Evolutionary conservation across 2,329 filamentous ascomycete species (phyloP), one percentile per base, ranked within the genome.

Genomic region (Corinectria fuckeliana): DNA sequence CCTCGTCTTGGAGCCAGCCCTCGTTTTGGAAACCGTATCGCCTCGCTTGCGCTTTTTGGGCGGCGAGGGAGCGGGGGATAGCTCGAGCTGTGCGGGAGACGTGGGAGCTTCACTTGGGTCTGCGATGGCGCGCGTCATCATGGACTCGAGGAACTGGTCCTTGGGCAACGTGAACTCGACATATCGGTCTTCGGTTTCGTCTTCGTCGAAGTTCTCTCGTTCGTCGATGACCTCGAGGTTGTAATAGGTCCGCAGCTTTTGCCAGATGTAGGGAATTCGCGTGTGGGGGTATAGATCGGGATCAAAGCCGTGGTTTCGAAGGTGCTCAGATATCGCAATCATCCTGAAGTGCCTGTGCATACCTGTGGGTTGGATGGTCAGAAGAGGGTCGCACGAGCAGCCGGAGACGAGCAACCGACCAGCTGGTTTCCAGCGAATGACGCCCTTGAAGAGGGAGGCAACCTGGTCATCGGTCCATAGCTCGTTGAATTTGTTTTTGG

Each of bases 391-490:
- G 25, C 39, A n/a, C 18, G 16, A 45, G 10, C 16, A 16, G 14
- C 5, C 23, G 3, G 10, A 23, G 25, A 13, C 16, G 8, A 34
- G 39, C 44, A 20, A 28, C 73, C 66, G 73, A 92, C 93, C 94
- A 38, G 94, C 94, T n/a, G 95, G 95, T 74, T 99, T 99, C 90
- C 91, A 97, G 72, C 89, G 86, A 65, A 98, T 93, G 66, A 98
- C 90, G 51, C 89, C 92, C 74, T 97, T 97, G 79, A 97, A 92
- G 1, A 99, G 83, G 38, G 92, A 93, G 1, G 92, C 93, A 66
- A 96, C 90, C 76, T 99, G 95, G 72, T 97, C 94, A 71, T 97
- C 93, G 4, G 93, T 97, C 95, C 95, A 99, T 23, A 89, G 86
- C 65, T 94, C 91, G 56, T 87, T 85, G 48, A 61, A 69, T 10